phyloP scores from a whole-genome alignment of 2,329 filamentous ascomycete species.

The Microdochium trichocladiopsis region DNA sequence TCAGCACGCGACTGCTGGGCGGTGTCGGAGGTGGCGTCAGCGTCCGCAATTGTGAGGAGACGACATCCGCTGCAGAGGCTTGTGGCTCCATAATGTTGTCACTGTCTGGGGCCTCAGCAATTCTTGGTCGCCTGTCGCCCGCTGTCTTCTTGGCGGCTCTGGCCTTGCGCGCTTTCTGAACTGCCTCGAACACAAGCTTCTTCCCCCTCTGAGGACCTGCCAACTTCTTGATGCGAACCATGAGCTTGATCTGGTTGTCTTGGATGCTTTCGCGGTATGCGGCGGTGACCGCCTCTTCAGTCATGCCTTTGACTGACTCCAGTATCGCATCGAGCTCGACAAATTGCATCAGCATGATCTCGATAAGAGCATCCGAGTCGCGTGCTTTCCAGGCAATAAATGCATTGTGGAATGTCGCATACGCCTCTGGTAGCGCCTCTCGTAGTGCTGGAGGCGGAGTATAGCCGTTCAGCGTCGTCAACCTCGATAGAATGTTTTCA shows the following conservation, averaged over 20 bases:
- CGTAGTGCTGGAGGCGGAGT: constrained; percentile 56
- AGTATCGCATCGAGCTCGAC: constrained; percentile 79
- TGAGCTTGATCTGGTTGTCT: constrained; percentile 72
- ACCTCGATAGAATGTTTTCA: constrained; percentile 62
- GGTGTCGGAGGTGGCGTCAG: constrained; percentile 48
- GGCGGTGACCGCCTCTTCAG: constrained; percentile 63
- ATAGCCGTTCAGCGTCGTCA: constrained; percentile 60
- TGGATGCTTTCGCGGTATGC: constrained; percentile 77
- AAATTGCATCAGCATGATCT: constrained; percentile 82
- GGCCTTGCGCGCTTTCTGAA: constrained; percentile 62
- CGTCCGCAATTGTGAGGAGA: constrained; percentile 36
- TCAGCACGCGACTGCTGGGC: constrained; percentile 28
- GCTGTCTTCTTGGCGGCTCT: constrained; percentile 57
- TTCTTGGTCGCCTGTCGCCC: constrained; percentile 65
- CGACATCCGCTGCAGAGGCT: constrained; percentile 28
- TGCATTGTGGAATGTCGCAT: constrained; percentile 68
- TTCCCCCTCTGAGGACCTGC: constrained; percentile 66
- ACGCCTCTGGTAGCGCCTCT: constrained; percentile 58
- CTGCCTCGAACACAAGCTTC: constrained; percentile 66
- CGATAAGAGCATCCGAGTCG: constrained; percentile 69
- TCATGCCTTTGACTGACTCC: constrained; percentile 75
- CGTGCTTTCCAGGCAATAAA: constrained; percentile 81
- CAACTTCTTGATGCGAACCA: constrained; percentile 73
- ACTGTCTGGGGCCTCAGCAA: constrained; percentile 39
- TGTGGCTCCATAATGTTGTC: constrained; percentile 29